These are phyloP conservation scores for Pseudocercospora eumusae DNA, from an alignment of 2,329 filamentous ascomycete species.

Conservation along the genomic window DNA sequence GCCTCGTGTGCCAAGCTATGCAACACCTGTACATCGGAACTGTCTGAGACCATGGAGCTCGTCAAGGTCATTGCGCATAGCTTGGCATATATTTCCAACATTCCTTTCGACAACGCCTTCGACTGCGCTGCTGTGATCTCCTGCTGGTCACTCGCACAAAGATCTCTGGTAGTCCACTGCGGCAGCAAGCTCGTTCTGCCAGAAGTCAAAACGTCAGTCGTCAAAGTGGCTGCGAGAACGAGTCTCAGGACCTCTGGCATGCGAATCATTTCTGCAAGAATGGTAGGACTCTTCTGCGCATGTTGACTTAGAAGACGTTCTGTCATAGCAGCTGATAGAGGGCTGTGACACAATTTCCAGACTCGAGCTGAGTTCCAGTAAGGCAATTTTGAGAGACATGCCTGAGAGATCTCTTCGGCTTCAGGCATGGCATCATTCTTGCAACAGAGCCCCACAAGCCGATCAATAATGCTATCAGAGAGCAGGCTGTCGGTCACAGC, in stretches of 20 bases:
- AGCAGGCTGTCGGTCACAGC: conserved; percentile 42
- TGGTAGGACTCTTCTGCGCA: neutral
- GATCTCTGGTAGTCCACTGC: neutral
- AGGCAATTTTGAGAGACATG: conserved; percentile 5
- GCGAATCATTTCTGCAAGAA: conserved; percentile 6
- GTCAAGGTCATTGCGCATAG: conserved; percentile 7
- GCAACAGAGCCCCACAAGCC: conserved; percentile 18
- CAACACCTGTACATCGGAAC: neutral
- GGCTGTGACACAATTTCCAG: neutral
- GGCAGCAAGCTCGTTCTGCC: neutral
- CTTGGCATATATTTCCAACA: neutral
- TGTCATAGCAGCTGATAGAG: neutral
- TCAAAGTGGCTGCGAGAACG: neutral
- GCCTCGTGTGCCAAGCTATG: conserved; percentile 1
- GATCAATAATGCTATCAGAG: conserved; percentile 12
- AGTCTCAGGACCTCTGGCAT: neutral
- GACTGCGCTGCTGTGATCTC: neutral
- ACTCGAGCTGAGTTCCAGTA: neutral
- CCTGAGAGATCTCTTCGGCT: conserved; percentile 6
- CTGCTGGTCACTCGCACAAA: neutral
- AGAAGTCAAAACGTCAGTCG: neutral
- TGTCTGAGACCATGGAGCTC: neutral
- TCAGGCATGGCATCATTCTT: conserved; percentile 10
- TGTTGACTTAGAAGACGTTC: neutral
- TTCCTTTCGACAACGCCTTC: neutral